Conservation (phyloP, 108 stramenopile genomes). For the Cylindrotheca closterium region DNA sequence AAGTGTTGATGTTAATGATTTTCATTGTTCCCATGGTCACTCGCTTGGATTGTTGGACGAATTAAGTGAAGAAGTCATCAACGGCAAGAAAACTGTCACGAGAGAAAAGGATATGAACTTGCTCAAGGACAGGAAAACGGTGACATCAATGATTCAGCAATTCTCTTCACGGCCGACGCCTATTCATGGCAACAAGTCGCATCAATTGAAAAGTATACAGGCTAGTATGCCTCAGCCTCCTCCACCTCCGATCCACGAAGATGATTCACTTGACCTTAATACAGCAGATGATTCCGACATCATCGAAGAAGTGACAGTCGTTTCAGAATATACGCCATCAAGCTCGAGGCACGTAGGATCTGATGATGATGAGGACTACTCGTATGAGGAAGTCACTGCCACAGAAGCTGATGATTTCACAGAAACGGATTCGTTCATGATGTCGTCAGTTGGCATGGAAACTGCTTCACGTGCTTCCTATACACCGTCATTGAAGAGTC, state of each 20-base stretch:
- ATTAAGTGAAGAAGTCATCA: too few species aligned
- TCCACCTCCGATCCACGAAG: not conserved
- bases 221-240: too few species aligned
- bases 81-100: too few species aligned
- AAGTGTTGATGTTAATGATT: too few species aligned
- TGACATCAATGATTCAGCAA: constrained; percentile 3
- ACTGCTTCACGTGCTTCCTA: not conserved
- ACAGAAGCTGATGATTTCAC: not conserved
- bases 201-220: not conserved
- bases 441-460: not conserved
- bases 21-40: too few species aligned
- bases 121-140: not conserved
- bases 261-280: not conserved
- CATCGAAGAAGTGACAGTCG: not conserved
- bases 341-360: too few species aligned
- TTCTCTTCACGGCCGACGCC: not conserved
- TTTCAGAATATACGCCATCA: not conserved
- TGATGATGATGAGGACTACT: not conserved
- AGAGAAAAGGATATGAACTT: too few species aligned
- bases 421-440: not conserved
- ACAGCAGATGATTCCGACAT: not conserved
- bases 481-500: not conserved
- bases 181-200: not conserved
- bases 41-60: too few species aligned
- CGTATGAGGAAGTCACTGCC: not conserved